A percentile compares a stretch with the other conserved stretches of the same genome.
Conservation (phyloP, 108 stramenopile species). For the Hondaea fermentalgiana region DNA sequence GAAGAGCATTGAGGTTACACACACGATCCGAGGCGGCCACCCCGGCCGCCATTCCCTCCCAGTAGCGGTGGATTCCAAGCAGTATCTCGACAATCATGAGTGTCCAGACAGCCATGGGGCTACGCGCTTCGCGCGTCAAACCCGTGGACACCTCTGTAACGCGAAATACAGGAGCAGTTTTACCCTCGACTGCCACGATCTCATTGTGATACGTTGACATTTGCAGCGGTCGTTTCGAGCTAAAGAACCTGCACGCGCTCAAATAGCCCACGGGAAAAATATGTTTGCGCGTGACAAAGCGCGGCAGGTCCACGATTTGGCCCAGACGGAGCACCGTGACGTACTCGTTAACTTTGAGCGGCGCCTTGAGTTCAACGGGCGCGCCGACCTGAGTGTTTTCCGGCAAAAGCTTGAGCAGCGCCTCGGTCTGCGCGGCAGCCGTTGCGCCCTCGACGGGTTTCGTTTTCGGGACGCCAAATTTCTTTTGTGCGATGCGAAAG, state of each 20-base stretch:
- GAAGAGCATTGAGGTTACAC: not conserved
- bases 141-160: not conserved
- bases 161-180: not conserved
- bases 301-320: not conserved
- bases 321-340: not conserved
- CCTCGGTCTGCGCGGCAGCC: not conserved
- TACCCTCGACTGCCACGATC: not conserved
- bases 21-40: not conserved
- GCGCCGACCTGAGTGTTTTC: not conserved
- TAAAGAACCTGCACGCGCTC: not conserved
- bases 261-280: not conserved
- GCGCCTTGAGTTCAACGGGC: not conserved
- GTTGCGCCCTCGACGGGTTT: too few relatives aligned
- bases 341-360: not conserved
- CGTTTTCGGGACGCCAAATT: not conserved
- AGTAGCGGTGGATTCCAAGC: not conserved
- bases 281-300: not conserved
- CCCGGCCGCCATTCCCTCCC: not conserved
- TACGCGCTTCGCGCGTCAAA: not conserved
- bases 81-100: conserved; percentile 7
- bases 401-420: not conserved
- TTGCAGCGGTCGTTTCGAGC: not conserved
- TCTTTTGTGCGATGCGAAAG: not conserved
- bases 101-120: not conserved
- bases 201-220: not conserved